Percentiles rank a stretch among this genome's conserved stretches.
These are phyloP conservation scores for Phialocephala subalpina DNA, from an alignment of 2,329 filamentous ascomycete genomes.

Conservation along the genomic window DNA sequence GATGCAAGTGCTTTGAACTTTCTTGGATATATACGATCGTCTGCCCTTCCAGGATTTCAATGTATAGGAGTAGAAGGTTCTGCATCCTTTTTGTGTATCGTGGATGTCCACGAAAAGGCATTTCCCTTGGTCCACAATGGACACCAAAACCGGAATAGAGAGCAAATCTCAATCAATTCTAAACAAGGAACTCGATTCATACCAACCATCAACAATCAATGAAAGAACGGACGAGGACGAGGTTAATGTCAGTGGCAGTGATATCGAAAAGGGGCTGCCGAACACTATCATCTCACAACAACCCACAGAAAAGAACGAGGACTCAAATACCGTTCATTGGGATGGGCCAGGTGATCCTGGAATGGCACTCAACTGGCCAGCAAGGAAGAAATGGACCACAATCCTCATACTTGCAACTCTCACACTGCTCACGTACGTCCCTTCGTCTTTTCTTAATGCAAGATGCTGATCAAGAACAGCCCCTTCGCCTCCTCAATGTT, in stretches of 20 bases:
- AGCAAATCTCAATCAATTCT: background rate
- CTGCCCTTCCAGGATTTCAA: background rate
- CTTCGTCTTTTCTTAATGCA: slow-evolving; percentile 26
- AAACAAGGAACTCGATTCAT: background rate
- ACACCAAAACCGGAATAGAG: background rate
- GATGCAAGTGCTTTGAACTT: background rate
- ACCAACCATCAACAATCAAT: background rate
- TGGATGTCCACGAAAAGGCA: background rate
- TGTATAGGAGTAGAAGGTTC: background rate
- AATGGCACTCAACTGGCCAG: slow-evolving; percentile 61
- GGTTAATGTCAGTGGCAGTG: background rate
- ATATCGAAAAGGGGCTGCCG: background rate
- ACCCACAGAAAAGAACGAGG: slow-evolving; percentile 2
- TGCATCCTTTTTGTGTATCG: background rate
- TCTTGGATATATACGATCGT: background rate
- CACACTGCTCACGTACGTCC: slow-evolving; percentile 36
- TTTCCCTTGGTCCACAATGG: background rate
- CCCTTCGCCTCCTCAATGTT: slow-evolving; percentile 58
- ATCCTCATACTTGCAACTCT: slow-evolving; percentile 37
- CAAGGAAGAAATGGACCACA: slow-evolving; percentile 33
- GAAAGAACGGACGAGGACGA: background rate
- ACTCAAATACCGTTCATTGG: slow-evolving; percentile 56
- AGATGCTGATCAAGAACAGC: slow-evolving; percentile 21
- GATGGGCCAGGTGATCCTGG: slow-evolving; percentile 61
- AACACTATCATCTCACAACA: background rate